Evolutionary conservation across 257 asterid genomes (phyloP), one percentile per base, ranked within the genome.

Genomic region (Scutellaria barbata): DNA sequence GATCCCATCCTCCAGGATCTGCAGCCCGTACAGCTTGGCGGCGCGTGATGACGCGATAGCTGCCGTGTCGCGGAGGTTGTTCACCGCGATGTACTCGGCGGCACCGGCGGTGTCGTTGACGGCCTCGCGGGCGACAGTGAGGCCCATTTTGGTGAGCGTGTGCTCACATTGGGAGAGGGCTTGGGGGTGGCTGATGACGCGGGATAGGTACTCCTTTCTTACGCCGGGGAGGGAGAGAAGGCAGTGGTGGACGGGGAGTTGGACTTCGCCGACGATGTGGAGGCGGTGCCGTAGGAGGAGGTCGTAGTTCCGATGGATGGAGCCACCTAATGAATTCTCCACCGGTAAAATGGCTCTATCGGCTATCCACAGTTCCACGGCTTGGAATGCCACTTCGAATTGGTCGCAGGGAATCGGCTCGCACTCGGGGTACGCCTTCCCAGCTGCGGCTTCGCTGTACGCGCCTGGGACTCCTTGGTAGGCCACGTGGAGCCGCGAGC

Each of bases 401-500:
- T 92, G 98, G 64, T 92, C 96, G 43, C 98, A 92, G 20, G 98
- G 98, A 50, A 92, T 85, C 57, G 96, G 90, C 52, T 92, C 96
- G 51, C 96, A 86, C 30, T 83, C 77, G 4, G 96, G 98, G 54
- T 89, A 92, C 4, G 98, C 96, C 64, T 88, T 92, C 0, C 89
- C 91, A 42, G 96, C 96, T 39, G 98, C 96, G 13, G 96, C 92
- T 73, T 92, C 98, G 60, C 97, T 90, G 82, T 81, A 90, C 0
- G 97, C 97, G 5, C 98, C 98, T 9, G 98, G 96, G 39, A 88
- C 92, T 1, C 98, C 98, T 18, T 90, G 97, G 81, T 92, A 90
- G 10, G 98, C 97, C 1, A 92, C 98, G 6, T 96, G 95, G 51
- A 90, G 85, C 60, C 52, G 62, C 3, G 96, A 69, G 25, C 96